A percentile compares a stretch with the other conserved stretches of the same genome.
These are phyloP conservation scores for Penicillium sp. DNA, from an alignment of 2,329 filamentous ascomycete genomes.

Conservation along the genomic window DNA sequence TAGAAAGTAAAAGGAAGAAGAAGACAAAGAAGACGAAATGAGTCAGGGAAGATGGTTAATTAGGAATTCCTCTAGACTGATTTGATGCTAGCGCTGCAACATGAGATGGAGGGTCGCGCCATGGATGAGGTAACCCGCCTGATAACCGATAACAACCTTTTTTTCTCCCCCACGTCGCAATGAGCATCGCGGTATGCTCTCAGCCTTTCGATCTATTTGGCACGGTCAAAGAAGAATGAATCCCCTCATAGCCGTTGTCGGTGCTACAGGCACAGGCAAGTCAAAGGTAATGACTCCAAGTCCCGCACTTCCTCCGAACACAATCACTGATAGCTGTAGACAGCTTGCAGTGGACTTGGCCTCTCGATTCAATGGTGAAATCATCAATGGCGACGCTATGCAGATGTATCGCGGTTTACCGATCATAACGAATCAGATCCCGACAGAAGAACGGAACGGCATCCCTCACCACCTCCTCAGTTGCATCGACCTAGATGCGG, in stretches of 20 bases:
- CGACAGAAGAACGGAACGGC: slow-evolving; percentile 68
- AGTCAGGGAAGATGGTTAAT: background rate
- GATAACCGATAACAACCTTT: slow-evolving; percentile 13
- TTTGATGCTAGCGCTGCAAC: background rate
- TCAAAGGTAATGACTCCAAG: slow-evolving; percentile 66
- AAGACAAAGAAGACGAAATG: background rate
- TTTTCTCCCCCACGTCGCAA: slow-evolving; percentile 12
- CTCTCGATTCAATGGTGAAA: slow-evolving; percentile 77
- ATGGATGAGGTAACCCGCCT: slow-evolving; percentile 19
- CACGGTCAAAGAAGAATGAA: slow-evolving; percentile 30
- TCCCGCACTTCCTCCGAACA: background rate
- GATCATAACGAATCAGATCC: slow-evolving; percentile 93
- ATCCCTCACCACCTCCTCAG: slow-evolving; percentile 87
- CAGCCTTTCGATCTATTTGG: slow-evolving; percentile 23
- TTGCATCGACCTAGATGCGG: slow-evolving; percentile 69
- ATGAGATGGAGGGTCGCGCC: background rate
- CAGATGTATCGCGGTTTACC: slow-evolving; percentile 91
- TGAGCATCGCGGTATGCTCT: slow-evolving; percentile 26
- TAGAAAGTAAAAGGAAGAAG: background rate
- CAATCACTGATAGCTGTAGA: slow-evolving; percentile 29
- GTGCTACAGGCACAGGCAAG: slow-evolving; percentile 90
- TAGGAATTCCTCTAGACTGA: background rate
- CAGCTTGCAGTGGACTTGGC: slow-evolving; percentile 90
- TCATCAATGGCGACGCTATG: slow-evolving; percentile 98
- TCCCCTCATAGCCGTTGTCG: slow-evolving; percentile 77